Base-by-base conservation (phyloP, 2,329 filamentous ascomycete species). In the Cryphonectria parasitica region DNA sequence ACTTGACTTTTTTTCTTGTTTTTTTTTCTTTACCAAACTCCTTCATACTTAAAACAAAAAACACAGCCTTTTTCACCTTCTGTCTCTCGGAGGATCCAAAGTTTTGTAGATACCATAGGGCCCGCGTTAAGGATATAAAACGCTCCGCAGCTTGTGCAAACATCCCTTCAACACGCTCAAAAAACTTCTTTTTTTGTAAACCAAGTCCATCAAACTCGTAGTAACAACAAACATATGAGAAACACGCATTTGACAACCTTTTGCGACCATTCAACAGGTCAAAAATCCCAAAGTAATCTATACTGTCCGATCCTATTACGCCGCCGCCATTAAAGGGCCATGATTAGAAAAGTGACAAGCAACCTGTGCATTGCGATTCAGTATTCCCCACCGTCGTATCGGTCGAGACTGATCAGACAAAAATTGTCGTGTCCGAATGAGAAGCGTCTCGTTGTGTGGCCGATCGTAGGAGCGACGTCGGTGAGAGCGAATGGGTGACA, bases 1-100 rank as follows among this genome's bases (percentile, higher is more conserved):
- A 65, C 15, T 13, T n/a, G 34, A 67, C 39, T 58, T 22, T 25
- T 56, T 54, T 19, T 64, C 39, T 19, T 64, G 7, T 39, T 39
- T 11, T 11, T 39, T 39, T 64, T 52, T 58, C 10, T 67, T 58
- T 52, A 60, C 65, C 65, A 54, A 67, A 67, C 65, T 54, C 65
- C 65, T 22, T 41, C 54, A 31, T 22, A 56, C 25, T 45, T 5
- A 28, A 17, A 25, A 58, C 5, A 49, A n/a, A n/a, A n/a, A n/a
- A 49, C 19, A 49, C 8, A 49, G 7, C 45, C 17, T n/a, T n/a
- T 49, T 39, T 6, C 41, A 58, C 11, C 34, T 15, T 3, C 49
- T 49, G 39, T 39, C 36, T 52, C 31, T 58, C 64, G 56, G 15
- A 67, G 36, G 25, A 52, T 17, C 17, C 25, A 45, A 64, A 64